Evolutionary conservation across 306 rosid species (phyloP).

Genomic region (Inga laurina): DNA sequence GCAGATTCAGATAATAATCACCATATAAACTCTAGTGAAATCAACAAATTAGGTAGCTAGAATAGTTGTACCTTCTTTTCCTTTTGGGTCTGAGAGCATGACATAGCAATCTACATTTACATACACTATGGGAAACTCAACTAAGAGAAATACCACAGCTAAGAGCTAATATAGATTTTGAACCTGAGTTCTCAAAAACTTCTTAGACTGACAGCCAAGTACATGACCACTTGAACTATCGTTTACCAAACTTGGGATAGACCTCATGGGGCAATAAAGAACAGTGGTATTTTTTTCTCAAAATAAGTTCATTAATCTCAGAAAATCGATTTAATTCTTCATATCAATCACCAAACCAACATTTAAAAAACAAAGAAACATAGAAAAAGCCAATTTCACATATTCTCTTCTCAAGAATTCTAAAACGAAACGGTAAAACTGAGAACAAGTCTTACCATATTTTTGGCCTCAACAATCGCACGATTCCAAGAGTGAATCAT

Average conservation of each 20-base stretch:
- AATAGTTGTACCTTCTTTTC: neutral
- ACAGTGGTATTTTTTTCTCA: neutral
- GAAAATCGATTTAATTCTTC: neutral
- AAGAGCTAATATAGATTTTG: neutral
- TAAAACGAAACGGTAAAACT: neutral
- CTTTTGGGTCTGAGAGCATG: neutral
- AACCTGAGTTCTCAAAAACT: neutral
- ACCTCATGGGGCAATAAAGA: neutral
- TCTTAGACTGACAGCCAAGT: neutral
- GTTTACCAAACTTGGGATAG: neutral
- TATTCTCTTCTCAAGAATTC: neutral
- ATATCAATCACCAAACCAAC: neutral
- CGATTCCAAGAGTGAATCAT: slow-evolving; percentile 42
- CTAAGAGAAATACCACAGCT: neutral
- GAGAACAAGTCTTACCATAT: slow-evolving; percentile 14
- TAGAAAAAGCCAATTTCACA: neutral
- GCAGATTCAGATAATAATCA: neutral
- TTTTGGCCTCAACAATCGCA: neutral
- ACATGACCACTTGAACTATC: neutral
- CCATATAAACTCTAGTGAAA: neutral
- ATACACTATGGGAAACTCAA: neutral
- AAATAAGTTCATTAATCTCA: neutral
- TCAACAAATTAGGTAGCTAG: neutral
- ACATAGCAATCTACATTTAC: neutral
- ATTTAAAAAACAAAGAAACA: neutral